These are phyloP conservation scores for Candida montana DNA, from an alignment of 805 yeast species.

Conservation along the genomic window DNA sequence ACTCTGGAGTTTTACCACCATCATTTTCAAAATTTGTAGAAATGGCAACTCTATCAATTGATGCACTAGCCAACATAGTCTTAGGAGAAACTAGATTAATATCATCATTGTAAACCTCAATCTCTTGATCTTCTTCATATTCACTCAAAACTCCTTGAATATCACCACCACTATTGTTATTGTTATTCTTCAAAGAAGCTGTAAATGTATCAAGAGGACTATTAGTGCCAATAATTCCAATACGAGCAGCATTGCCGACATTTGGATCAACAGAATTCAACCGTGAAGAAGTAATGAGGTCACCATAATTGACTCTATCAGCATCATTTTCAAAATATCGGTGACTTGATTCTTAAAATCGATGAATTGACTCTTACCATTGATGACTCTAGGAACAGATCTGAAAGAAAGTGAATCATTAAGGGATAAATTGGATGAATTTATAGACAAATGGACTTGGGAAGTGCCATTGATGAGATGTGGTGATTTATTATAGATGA, in stretches of 20 bases:
- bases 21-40: neutral
- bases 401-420: neutral
- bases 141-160: neutral
- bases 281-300: conserved; percentile 1
- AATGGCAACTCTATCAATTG: too few relatives aligned
- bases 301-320: conserved; percentile 2
- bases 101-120: neutral
- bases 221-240: too few relatives aligned
- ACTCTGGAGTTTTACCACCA: neutral
- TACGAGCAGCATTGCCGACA: too few relatives aligned
- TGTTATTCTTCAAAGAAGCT: conserved; percentile 1
- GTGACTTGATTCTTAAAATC: conserved; percentile 2
- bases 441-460: neutral
- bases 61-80: neutral
- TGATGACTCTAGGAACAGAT: neutral
- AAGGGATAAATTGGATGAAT: neutral
- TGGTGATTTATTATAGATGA: neutral
- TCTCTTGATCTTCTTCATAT: neutral
- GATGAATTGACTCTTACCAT: neutral
- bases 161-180: too few relatives aligned
- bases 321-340: conserved; percentile 4
- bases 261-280: too few relatives aligned
- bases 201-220: conserved; percentile 5
- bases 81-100: neutral
- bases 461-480: neutral